phyloP scores from a whole-genome alignment of 2,329 filamentous ascomycete genomes.

The Phialophora chinensis region DNA sequence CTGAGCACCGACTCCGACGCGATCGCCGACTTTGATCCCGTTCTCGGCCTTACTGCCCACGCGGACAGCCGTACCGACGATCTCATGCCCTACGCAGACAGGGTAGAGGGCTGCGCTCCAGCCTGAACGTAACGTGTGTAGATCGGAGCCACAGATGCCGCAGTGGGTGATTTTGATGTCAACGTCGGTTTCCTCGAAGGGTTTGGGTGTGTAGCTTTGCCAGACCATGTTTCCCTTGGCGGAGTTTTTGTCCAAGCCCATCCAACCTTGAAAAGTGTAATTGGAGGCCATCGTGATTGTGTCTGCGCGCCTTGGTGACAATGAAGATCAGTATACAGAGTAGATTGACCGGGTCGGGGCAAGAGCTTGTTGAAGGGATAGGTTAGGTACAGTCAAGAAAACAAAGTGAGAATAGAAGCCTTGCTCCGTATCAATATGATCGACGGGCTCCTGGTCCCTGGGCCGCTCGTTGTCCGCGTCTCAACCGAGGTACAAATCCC shows the following conservation, averaged over 20 bases:
- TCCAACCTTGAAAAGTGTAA: constrained; percentile 64
- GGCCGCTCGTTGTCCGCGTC: not conserved
- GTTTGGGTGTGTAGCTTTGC: constrained; percentile 48
- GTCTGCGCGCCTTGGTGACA: not conserved
- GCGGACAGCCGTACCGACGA: constrained; percentile 64
- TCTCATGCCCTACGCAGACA: constrained; percentile 69
- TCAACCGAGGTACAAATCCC: constrained; percentile 13
- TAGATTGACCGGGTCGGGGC: not conserved
- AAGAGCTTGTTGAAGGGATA: not conserved
- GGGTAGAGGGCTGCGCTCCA: constrained; percentile 48
- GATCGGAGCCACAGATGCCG: constrained; percentile 68
- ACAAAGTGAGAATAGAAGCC: not conserved
- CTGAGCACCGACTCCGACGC: constrained; percentile 69
- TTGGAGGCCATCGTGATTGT: constrained; percentile 41
- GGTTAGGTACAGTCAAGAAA: not conserved
- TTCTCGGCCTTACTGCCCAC: constrained; percentile 54
- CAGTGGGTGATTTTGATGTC: constrained; percentile 71
- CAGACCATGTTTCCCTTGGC: constrained; percentile 55
- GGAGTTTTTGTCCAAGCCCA: constrained; percentile 57
- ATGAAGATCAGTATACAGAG: not conserved
- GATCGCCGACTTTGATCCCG: constrained; percentile 70
- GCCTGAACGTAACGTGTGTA: constrained; percentile 47
- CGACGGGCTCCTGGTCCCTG: not conserved
- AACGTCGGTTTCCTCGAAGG: constrained; percentile 65
- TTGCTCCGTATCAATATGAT: not conserved